Base-by-base conservation (phyloP, 352 stramenopile species). In the Phytophthora idaei region DNA sequence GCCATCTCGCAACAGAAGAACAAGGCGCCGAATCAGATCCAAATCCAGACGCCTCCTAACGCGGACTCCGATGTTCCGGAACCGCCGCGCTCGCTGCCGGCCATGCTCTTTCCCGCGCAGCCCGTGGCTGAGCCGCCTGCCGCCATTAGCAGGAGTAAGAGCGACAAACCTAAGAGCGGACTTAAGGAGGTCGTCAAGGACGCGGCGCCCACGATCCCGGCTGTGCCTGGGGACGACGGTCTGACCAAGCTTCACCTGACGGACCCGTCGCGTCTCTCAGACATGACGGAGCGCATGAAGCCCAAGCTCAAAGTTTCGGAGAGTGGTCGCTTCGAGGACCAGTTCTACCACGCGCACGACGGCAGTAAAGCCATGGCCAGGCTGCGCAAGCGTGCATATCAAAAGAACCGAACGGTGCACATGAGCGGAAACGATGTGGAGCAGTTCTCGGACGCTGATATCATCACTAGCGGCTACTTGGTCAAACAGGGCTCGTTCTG, bases 401-500 rank as follows among this genome's bases (percentile, higher is more conserved):
- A 89, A 42, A 54, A 54, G 54, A 91, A 93, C 56, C 85, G 86
- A 58, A 87, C 72, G 25, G 76, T 89, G 47, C 85, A 92, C 54
- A 85, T 89, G 57, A 93, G 86, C 36, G 79, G 80, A 42, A 87
- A 87, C 27, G 85, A 93, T 46, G 82, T 91, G 28, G 88, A 96
- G 56, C 85, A 93, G 71, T 96, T 96, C 63, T 94, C 85, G 10
- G 85, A 94, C 55, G 78, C 88, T 8, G 86, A 96, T 50, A 94
- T 96, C 46, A 76, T 93, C 41, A 90, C 79, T 25, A 79, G 76
- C 17, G 88, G 88, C 5, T 93, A 93, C 56, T 67, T 96, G 34
- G 76, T 93, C 47, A 96, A 96, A 61, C 85, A 92, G 37, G 88
- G 88, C 15, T 96, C 88, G 31, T 96, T 94, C 75, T 96, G 88